Evolutionary conservation across 257 asterid genomes (phyloP).

Genomic region (Nicotiana paniculata): DNA sequence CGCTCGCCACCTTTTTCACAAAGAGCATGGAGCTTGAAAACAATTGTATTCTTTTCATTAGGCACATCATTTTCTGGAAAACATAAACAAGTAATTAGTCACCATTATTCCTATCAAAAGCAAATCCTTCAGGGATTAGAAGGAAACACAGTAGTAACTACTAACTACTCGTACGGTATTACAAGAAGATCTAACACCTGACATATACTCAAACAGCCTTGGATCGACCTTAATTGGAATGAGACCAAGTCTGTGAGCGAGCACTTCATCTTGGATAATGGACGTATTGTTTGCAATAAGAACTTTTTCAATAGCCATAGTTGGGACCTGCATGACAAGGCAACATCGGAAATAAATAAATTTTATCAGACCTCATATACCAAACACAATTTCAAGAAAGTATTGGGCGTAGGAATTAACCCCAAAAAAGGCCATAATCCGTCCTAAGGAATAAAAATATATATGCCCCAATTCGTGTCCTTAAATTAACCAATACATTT

Average conservation of each 20-base stretch:
- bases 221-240: slow-evolving; percentile 87
- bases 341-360: neutral
- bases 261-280: slow-evolving; percentile 92
- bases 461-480: neutral
- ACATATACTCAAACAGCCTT: slow-evolving; percentile 60
- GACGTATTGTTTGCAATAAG: slow-evolving; percentile 89
- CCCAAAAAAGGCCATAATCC: neutral
- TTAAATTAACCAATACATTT: neutral
- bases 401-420: neutral
- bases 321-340: slow-evolving; percentile 57
- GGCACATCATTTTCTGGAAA: slow-evolving; percentile 71
- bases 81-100: slow-evolving; percentile 15
- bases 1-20: slow-evolving; percentile 54
- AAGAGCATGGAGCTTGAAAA: slow-evolving; percentile 64
- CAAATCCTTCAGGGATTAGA: neutral
- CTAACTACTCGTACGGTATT: neutral
- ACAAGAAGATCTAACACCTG: slow-evolving; percentile 45
- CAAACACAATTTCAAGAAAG: neutral
- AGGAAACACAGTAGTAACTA: neutral
- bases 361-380: neutral
- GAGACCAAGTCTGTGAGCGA: slow-evolving; percentile 88
- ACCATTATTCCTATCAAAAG: slow-evolving; percentile 20
- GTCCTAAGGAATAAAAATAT: neutral
- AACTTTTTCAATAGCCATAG: slow-evolving; percentile 96
- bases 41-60: slow-evolving; percentile 81